Evolutionary conservation across 495 filamentous ascomycete species (phyloP).

Genomic region (Penicillium bialowiezense): DNA sequence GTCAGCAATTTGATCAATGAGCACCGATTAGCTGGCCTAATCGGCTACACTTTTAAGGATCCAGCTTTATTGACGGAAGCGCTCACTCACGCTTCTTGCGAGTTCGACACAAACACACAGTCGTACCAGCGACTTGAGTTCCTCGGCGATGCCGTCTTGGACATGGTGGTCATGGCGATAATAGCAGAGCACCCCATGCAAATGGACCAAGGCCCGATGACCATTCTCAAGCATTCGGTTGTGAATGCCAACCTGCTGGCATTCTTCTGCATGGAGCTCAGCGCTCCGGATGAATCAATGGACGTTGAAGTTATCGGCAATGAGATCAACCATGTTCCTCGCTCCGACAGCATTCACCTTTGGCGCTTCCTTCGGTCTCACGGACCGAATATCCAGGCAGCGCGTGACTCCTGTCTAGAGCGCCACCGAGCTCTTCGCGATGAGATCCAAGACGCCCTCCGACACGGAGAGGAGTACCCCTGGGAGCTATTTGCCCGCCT

Average conservation of each 20-base stretch:
- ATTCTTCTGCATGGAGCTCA: slow-evolving; percentile 66
- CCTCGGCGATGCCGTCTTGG: slow-evolving; percentile 83
- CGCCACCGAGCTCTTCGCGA: slow-evolving; percentile 50
- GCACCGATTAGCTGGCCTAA: slow-evolving; percentile 13
- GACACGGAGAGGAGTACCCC: slow-evolving; percentile 55
- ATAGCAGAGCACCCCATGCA: slow-evolving; percentile 45
- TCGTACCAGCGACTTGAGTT: slow-evolving; percentile 90
- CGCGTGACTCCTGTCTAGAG: slow-evolving; percentile 40
- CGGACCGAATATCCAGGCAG: slow-evolving; percentile 35
- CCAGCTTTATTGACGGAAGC: slow-evolving; percentile 75
- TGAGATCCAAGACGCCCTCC: slow-evolving; percentile 49
- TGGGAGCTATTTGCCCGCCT: slow-evolving; percentile 70
- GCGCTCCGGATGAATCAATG: slow-evolving; percentile 13
- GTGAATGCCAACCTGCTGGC: slow-evolving; percentile 87
- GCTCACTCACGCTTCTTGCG: slow-evolving; percentile 77
- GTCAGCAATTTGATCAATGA: slow-evolving; percentile 11
- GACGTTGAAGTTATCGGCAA: background rate
- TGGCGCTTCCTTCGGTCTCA: slow-evolving; percentile 71
- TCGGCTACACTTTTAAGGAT: slow-evolving; percentile 65
- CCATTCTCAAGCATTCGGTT: slow-evolving; percentile 67
- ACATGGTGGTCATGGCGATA: slow-evolving; percentile 64
- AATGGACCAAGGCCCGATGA: slow-evolving; percentile 66
- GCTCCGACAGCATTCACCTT: slow-evolving; percentile 37
- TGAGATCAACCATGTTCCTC: background rate
- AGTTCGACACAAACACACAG: slow-evolving; percentile 43